Evolutionary conservation across 179 eudicot species (phyloP), one percentile per base, ranked within the genome.

Genomic region (Silene coronaria): DNA sequence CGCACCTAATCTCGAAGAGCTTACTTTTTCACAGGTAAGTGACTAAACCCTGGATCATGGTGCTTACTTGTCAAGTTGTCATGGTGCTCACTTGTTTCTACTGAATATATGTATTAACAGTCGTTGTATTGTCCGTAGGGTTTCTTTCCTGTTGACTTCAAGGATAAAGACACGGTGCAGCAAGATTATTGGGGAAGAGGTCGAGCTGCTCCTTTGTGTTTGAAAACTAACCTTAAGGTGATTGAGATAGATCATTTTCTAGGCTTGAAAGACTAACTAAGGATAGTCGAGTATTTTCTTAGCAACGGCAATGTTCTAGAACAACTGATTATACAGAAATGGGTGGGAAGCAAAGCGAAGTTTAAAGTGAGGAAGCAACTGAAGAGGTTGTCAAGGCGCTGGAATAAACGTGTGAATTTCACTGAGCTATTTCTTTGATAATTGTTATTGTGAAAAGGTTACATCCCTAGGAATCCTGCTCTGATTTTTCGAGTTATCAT

Each of bases 221-320:
- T 79, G 32, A n/a, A 60, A 59, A 73, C 68, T 22, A 48, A 53
- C 4, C 26, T 79, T 22, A 74, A 74, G 77, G 27, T 46, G 36
- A 60, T 79, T 72, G 34, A 67, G 70, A 74, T 79, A 28, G 32
- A 67, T 10, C 1, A 70, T 7, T 79, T 78, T 24, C 28, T 32
- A 30, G 81, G 81, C 22, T 74, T 22, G 45, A 38, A 38, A 38
- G 45, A 38, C 11, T 77, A 73, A 45, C 11, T 57, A 4, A 17
- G 48, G 51, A 26, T 67, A 24, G 28, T 73, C 13, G 30, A 3
- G 8, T 78, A 73, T 51, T 78, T 78, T 46, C 53, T 78, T 21
- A 30, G 59, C 12, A 58, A 73, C 27, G 51, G 77, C 13, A 32
- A 57, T 42, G 61, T 42, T 14, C 46, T 78, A 42, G 62, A 66